phyloP scores from a whole-genome alignment of 768 basidiomycete species.

The Cystobasidiopsis lactophilus region DNA sequence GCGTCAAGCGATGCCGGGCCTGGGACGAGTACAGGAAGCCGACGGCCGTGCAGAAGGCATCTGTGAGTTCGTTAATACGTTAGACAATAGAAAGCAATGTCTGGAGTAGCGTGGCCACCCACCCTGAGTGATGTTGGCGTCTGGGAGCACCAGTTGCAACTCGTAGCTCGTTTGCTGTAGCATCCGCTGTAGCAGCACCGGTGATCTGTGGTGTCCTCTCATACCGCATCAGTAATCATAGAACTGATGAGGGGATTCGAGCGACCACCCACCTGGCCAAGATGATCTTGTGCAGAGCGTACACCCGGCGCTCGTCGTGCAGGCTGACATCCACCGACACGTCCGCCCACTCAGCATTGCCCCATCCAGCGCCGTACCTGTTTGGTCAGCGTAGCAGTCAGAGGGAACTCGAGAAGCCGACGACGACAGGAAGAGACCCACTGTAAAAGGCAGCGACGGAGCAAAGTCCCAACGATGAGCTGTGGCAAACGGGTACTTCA shows the following conservation, averaged over 20 bases:
- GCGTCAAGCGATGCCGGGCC: neutral
- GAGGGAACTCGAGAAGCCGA: neutral
- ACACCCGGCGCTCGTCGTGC: too few species aligned
- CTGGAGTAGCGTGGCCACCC: too few species aligned
- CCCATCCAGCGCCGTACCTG: neutral
- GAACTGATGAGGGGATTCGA: too few species aligned
- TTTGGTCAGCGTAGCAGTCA: neutral
- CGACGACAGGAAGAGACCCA: neutral
- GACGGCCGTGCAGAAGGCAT: conserved; percentile 4
- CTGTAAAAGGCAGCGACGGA: neutral
- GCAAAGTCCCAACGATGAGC: too few species aligned
- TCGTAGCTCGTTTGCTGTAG: neutral
- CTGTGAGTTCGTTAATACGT: neutral
- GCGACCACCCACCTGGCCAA: neutral
- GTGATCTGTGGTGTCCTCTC: neutral
- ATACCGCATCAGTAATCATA: neutral
- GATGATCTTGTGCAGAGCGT: neutral
- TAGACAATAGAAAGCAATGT: neutral
- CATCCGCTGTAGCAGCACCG: conserved; percentile 1
- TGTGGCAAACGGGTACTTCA: too few species aligned
- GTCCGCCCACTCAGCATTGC: neutral
- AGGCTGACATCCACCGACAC: neutral
- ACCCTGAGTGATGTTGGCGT: conserved; percentile 9
- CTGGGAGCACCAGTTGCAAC: conserved; percentile 1
- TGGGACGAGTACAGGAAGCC: conserved; percentile 7